Conservation (phyloP, 2,329 filamentous ascomycete species). For the Zymoseptoria ardabiliae region DNA sequence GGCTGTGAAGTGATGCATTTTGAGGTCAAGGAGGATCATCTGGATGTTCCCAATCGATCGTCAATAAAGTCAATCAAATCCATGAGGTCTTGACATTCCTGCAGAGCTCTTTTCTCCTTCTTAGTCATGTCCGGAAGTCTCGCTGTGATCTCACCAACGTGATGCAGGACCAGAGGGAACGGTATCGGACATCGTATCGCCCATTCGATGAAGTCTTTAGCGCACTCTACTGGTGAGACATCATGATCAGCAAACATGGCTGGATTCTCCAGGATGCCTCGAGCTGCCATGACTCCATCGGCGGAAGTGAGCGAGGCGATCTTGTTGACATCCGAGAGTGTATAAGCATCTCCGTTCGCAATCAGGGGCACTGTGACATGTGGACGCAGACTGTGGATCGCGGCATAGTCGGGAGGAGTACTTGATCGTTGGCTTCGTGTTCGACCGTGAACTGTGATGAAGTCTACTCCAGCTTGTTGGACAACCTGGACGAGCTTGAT, state of each 20-base stretch:
- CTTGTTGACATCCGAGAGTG: slow-evolving; percentile 35
- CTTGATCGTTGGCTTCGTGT: slow-evolving; percentile 54
- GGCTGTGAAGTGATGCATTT: background rate
- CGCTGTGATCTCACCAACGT: slow-evolving; percentile 59
- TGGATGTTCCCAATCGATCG: slow-evolving; percentile 17
- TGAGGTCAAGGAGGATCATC: background rate
- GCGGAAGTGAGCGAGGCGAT: slow-evolving; percentile 29
- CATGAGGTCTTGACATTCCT: slow-evolving; percentile 27
- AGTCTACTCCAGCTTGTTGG: slow-evolving; percentile 56
- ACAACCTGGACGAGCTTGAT: slow-evolving; percentile 58
- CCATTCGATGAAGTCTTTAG: slow-evolving; percentile 56
- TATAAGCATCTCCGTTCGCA: slow-evolving; percentile 63
- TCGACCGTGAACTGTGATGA: slow-evolving; percentile 64
- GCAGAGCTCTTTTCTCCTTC: slow-evolving; percentile 22
- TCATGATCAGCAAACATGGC: slow-evolving; percentile 54
- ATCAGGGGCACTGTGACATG: slow-evolving; percentile 53
- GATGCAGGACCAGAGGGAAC: slow-evolving; percentile 57
- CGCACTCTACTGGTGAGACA: slow-evolving; percentile 54
- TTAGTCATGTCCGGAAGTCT: slow-evolving; percentile 50
- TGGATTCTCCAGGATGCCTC: slow-evolving; percentile 61
- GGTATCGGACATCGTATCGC: slow-evolving; percentile 52
- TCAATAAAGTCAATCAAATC: slow-evolving; percentile 30
- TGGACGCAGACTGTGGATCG: slow-evolving; percentile 50
- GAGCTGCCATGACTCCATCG: slow-evolving; percentile 60
- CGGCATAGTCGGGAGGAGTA: slow-evolving; percentile 54